A percentile compares a stretch with the other conserved stretches of the same genome.
Conservation (phyloP, 192 early-diverging fungal genomes). For the Coemansia sp. region DNA sequence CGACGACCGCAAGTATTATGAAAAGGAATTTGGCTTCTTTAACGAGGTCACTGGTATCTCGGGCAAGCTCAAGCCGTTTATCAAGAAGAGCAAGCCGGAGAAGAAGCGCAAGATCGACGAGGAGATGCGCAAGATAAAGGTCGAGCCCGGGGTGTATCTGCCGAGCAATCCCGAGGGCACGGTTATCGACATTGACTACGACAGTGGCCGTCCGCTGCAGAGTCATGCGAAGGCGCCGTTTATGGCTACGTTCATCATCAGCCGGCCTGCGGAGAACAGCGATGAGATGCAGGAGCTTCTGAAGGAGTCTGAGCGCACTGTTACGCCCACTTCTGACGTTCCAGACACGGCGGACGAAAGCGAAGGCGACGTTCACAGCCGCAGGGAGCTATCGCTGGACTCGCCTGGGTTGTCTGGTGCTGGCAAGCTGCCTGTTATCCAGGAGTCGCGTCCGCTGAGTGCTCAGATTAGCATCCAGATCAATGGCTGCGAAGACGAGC, state of each 20-base stretch:
- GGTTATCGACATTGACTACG: conserved; percentile 93
- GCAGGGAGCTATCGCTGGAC: not conserved
- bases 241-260: conserved; percentile 95
- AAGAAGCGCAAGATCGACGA: conserved; percentile 99
- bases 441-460: conserved; percentile 12
- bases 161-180: conserved; percentile 95
- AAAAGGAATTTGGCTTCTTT: conserved; percentile 97
- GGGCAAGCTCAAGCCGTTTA: conserved; percentile 91
- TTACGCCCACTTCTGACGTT: conserved; percentile 19
- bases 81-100: conserved; percentile 84
- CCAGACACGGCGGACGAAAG: not conserved
- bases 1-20: conserved; percentile 84
- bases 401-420: not conserved
- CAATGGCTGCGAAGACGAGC: not conserved
- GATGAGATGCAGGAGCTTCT: conserved; percentile 60
- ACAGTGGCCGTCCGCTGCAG: conserved; percentile 91
- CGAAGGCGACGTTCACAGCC: not conserved
- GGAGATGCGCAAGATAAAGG: conserved; percentile 90
- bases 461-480: conserved; percentile 11
- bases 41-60: conserved; percentile 94
- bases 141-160: conserved; percentile 95
- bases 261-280: conserved; percentile 57
- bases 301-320: conserved; percentile 38
- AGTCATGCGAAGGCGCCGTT: conserved; percentile 99
- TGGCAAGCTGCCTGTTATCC: conserved; percentile 8